Evolutionary conservation across 2,329 filamentous ascomycete genomes (phyloP), one percentile per base, ranked within the genome.

Genomic region (Hypoxylon sp.): DNA sequence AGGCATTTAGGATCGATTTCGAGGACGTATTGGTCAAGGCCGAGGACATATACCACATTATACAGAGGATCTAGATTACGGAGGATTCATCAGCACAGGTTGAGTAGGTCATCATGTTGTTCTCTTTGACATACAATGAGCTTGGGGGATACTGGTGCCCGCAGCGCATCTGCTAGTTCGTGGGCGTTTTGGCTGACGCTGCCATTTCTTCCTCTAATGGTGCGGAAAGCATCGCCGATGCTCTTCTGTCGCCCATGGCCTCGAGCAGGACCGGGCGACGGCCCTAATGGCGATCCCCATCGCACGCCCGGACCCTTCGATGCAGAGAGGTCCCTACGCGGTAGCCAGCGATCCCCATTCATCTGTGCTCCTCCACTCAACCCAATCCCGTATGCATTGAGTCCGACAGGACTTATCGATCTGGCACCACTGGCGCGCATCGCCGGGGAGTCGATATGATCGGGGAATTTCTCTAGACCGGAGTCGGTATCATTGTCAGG

Each of bases 11-110:
- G 74, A 99, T 99, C 17, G 94, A 92, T 80, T 99, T 99, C 54
- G 95, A 97, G 22, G 95, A 98, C 1, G 95, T 97, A 77, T 98
- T 99, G 65, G 95, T 97, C 71, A 98, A 82, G 66, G 96, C 95
- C 44, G 94, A 98, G 22, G 94, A 97, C 76, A 91, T 86, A 82
- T 98, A 99, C 95, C 95, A 98, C 74, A 94, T 80, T 60, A 94
- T 81, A 79, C 94, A 98, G 50, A 97, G 88, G 52, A 86, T 79
- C 94, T 97, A 78, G 70, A 71, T 56, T 22, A 59, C 58, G 64
- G 37, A 58, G 56, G 55, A 30, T 55, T 70, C 11, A 60, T 74
- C 71, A 77, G 73, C 70, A 72, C 41, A 64, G 34, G 52, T 54
- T 47, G 51, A 46, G 48, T 48, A 41, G 53, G 56, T 51, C 20